These are phyloP conservation scores for Malassezia restricta DNA, from an alignment of 1,284 basidiomycete species.

Conservation along the genomic window DNA sequence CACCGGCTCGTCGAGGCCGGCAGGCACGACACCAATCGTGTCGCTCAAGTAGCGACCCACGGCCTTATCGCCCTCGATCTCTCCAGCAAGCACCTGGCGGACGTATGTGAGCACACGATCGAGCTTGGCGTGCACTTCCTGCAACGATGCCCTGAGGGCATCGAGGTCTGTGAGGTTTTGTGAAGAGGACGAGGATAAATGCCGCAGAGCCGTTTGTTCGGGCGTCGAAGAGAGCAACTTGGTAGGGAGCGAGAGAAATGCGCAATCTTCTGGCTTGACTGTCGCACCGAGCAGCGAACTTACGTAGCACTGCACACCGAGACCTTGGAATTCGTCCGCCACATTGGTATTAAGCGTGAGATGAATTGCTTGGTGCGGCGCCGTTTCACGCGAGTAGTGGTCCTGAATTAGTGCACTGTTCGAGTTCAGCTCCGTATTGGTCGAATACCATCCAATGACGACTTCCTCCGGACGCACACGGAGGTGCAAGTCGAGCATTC, in stretches of 20 bases:
- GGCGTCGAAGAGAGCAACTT: constrained; percentile 46
- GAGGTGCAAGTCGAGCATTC: constrained; percentile 80
- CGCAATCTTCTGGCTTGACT: constrained; percentile 41
- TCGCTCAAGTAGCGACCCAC: constrained; percentile 87
- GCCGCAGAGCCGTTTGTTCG: constrained; percentile 45
- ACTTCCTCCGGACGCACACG: constrained; percentile 72
- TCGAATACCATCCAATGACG: constrained; percentile 67
- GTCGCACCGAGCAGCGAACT: constrained; percentile 53
- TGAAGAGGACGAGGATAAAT: constrained; percentile 61
- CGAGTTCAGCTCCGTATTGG: constrained; percentile 66
- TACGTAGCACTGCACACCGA: constrained; percentile 70
- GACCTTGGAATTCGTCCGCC: constrained; percentile 24
- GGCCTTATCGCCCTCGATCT: constrained; percentile 68
- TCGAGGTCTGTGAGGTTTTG: constrained; percentile 39
- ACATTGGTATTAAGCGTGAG: constrained; percentile 79
- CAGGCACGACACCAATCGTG: constrained; percentile 50
- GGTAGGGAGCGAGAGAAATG: constrained; percentile 38
- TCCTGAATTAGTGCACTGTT: constrained; percentile 97
- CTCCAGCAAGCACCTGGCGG: constrained; percentile 64
- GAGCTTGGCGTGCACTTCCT: constrained; percentile 64
- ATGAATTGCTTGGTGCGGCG: constrained; percentile 79
- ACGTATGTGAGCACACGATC: constrained; percentile 79
- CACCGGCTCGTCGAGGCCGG: constrained; percentile 28
- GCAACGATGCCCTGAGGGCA: constrained; percentile 59
- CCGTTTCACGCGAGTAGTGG: constrained; percentile 86